Conservation (phyloP, 2,329 filamentous ascomycete genomes). For the Allantophomopsis lycopodina region DNA sequence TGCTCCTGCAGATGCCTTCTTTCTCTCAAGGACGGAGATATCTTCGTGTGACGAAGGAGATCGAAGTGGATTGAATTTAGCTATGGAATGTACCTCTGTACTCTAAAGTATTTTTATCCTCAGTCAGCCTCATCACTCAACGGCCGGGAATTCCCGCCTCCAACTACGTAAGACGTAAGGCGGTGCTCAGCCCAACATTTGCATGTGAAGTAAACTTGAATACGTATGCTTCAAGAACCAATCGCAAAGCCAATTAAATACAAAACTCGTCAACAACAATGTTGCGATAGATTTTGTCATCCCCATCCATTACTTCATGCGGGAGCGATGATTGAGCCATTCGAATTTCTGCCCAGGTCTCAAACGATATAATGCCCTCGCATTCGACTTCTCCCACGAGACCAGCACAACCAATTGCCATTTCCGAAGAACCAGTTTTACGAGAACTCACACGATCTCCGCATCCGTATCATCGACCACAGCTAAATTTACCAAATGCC, state of each 20-base stretch:
- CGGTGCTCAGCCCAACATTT: background rate
- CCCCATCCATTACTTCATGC: background rate
- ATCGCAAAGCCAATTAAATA: background rate
- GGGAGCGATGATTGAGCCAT: background rate
- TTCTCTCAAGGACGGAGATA: too few relatives aligned
- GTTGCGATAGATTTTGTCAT: background rate
- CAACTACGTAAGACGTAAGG: too few relatives aligned
- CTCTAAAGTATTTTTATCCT: too few relatives aligned
- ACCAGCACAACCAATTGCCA: conserved; percentile 1
- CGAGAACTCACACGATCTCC: conserved; percentile 36
- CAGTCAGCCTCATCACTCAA: too few relatives aligned
- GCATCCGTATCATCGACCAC: conserved; percentile 52
- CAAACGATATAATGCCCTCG: background rate
- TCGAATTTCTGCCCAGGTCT: background rate
- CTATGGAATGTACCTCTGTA: too few relatives aligned
- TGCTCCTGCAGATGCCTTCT: too few relatives aligned
- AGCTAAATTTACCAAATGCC: conserved; percentile 37
- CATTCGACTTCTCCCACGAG: background rate
- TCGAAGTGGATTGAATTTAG: too few relatives aligned
- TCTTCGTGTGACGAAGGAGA: too few relatives aligned
- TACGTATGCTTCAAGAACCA: background rate
- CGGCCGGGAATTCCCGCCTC: too few relatives aligned
- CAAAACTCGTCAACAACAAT: background rate
- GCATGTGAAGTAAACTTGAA: background rate
- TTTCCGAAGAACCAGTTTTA: conserved; percentile 10